phyloP scores from a whole-genome alignment of 1,284 basidiomycete genomes.

The Apiotrichum laibachii region DNA sequence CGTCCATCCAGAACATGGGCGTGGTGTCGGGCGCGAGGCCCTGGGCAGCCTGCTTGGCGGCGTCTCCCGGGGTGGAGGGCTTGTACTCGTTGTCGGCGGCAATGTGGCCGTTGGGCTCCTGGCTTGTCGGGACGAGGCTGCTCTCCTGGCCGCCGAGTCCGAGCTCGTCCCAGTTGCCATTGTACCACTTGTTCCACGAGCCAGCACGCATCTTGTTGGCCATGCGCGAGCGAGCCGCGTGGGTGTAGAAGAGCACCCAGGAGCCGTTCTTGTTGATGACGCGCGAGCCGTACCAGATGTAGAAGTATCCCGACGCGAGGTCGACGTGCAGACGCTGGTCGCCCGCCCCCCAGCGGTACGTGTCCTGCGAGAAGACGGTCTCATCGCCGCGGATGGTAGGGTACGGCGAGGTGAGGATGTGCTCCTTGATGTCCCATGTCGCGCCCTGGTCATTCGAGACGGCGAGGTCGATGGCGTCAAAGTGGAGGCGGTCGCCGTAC shows the following conservation, averaged over 20 bases:
- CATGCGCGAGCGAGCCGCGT: slow-evolving; percentile 11
- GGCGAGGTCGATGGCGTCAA: slow-evolving; percentile 11
- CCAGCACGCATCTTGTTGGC: slow-evolving; percentile 3
- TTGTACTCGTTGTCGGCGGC: slow-evolving; percentile 4
- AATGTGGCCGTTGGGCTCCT: not conserved
- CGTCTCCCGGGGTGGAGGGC: slow-evolving; percentile 2
- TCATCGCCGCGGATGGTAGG: slow-evolving; percentile 5
- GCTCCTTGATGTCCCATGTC: slow-evolving; percentile 9
- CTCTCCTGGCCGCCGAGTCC: slow-evolving; percentile 7
- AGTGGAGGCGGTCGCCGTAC: slow-evolving; percentile 12
- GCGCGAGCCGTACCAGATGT: slow-evolving; percentile 9
- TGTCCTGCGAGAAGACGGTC: slow-evolving; percentile 1
- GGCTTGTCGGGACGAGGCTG: not conserved
- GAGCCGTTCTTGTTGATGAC: slow-evolving; percentile 6
- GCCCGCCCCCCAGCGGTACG: slow-evolving; percentile 11
- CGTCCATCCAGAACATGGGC: slow-evolving; percentile 15
- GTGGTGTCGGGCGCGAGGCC: slow-evolving; percentile 5
- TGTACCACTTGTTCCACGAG: slow-evolving; percentile 10
- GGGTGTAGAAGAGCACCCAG: slow-evolving; percentile 10
- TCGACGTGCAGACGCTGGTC: slow-evolving; percentile 14
- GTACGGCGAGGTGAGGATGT: slow-evolving; percentile 8
- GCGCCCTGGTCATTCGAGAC: slow-evolving; percentile 3
- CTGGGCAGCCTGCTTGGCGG: slow-evolving; percentile 1
- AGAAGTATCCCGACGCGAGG: slow-evolving; percentile 10
- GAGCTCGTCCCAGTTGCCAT: slow-evolving; percentile 7